Evolutionary conservation across 2,329 filamentous ascomycete species (phyloP), one percentile per base, ranked within the genome.

Genomic region (Penicillium paneum): DNA sequence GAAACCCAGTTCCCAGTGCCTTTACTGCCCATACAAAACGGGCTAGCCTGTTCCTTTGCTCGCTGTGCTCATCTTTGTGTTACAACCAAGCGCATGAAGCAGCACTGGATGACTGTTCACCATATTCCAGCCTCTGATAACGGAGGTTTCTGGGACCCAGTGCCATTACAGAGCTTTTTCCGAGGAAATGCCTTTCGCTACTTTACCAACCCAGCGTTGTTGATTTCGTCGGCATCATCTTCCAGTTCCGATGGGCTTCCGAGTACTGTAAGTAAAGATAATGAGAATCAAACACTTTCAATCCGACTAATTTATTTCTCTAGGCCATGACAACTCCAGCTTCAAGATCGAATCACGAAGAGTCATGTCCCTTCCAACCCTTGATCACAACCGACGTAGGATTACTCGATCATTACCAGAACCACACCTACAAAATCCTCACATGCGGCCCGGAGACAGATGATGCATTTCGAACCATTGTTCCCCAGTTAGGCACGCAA

Each of bases 41-140:
- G 69, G 39, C 71, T 67, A 57, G 43, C 31, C 28, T 59, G 58
- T 26, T 10, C 56, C 10, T 56, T 41, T 3, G 21, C 46, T 2
- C 56, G 57, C 8, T 72, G 70, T 41, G 17, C 41, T 8, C 64
- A 71, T 56, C 59, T 71, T 3, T 71, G 68, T 47, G 52, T 64
- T 1, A 64, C 68, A 1, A 58, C 41, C n/a, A 72, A 72, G 56
- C 61, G 70, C 6, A 72, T 71, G 69, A 68, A 67, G 47, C 58
- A 53, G 24, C 69, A 72, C 48, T 71, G 67, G 67, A 28, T n/a
- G 12, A 21, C 59, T 4, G 54, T 63, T 17, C 43, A 48, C 3
- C 69, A 69, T 50, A 55, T 56, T 8, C 26, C 49, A 28, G 48
- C 56, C 5, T 63, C 61, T 0, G 24, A 48, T 7, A 32, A 38